These are phyloP conservation scores for Apiospora pterosperma DNA, from an alignment of 2,329 filamentous ascomycete species.

Conservation along the genomic window DNA sequence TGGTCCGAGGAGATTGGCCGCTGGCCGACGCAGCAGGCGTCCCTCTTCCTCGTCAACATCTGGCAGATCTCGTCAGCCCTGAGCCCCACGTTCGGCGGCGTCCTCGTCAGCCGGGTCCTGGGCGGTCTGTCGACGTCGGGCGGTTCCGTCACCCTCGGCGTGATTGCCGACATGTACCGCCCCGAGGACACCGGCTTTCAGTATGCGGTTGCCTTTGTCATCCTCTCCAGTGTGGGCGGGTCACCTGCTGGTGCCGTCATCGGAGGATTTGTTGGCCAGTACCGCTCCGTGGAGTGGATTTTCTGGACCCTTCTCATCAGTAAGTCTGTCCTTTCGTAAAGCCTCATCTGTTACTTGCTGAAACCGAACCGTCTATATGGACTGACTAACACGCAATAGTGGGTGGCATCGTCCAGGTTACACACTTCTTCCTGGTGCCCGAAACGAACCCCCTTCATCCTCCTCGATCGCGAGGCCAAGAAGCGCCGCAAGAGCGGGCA, in stretches of 20 bases:
- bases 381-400: constrained; percentile 19
- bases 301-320: constrained; percentile 60
- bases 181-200: constrained; percentile 48
- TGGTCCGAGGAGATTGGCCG: constrained; percentile 53
- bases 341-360: no score
- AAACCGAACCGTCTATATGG: no score
- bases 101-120: constrained; percentile 38
- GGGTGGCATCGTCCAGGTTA: constrained; percentile 48
- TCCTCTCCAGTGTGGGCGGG: constrained; percentile 53
- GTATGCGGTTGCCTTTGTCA: constrained; percentile 58
- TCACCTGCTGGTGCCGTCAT: constrained; percentile 52
- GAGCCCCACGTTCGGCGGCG: constrained; percentile 35
- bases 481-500: constrained; percentile 47
- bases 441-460: constrained; percentile 56
- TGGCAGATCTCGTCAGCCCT: constrained; percentile 46
- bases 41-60: constrained; percentile 49
- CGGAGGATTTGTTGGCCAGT: constrained; percentile 48
- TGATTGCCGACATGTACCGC: constrained; percentile 62
- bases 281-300: constrained; percentile 53
- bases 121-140: constrained; percentile 60
- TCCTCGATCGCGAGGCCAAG: constrained; percentile 58
- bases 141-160: constrained; percentile 61
- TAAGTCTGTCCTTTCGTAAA: not conserved
- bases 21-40: constrained; percentile 46
- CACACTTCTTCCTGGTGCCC: constrained; percentile 52